Conservation (phyloP, 495 filamentous ascomycete genomes). For the Pseudevernia furfuracea region DNA sequence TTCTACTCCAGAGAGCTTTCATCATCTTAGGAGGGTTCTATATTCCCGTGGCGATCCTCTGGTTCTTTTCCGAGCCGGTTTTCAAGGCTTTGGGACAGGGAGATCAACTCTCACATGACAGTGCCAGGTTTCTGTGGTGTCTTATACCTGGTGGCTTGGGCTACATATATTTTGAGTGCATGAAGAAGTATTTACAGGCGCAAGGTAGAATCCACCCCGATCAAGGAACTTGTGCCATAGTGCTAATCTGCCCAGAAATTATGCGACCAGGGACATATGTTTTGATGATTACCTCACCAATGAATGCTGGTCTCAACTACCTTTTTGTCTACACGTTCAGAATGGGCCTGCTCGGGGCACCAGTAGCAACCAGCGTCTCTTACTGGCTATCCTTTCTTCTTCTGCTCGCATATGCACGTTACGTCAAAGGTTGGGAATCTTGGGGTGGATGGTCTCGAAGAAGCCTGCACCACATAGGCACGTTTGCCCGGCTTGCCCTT, state of each 20-base stretch:
- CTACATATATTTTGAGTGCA: conserved; percentile 84
- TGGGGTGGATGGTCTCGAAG: conserved; percentile 75
- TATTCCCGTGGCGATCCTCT: conserved; percentile 64
- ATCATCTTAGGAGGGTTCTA: conserved; percentile 69
- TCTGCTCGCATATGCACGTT: conserved; percentile 67
- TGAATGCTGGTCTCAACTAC: conserved; percentile 72
- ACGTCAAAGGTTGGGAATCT: conserved; percentile 63
- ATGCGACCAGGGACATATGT: conserved; percentile 86
- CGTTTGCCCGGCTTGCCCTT: conserved; percentile 68
- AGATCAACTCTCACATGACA: conserved; percentile 65
- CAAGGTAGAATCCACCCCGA: conserved; percentile 50
- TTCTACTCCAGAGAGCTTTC: conserved; percentile 74
- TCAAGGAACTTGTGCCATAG: neutral
- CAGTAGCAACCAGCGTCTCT: conserved; percentile 72
- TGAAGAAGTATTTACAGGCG: conserved; percentile 90
- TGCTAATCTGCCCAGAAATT: conserved; percentile 47
- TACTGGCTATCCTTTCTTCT: conserved; percentile 83
- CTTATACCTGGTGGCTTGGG: conserved; percentile 81
- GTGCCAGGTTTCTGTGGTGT: conserved; percentile 65
- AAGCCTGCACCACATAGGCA: conserved; percentile 56
- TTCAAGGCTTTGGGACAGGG: conserved; percentile 75
- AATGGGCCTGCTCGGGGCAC: conserved; percentile 70
- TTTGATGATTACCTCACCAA: conserved; percentile 70
- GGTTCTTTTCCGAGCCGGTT: conserved; percentile 68
- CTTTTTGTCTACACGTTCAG: conserved; percentile 67